Evolutionary conservation across 148 eudicot species (phyloP), one percentile per base, ranked within the genome.

Genomic region (Arctostaphylos glauca): DNA sequence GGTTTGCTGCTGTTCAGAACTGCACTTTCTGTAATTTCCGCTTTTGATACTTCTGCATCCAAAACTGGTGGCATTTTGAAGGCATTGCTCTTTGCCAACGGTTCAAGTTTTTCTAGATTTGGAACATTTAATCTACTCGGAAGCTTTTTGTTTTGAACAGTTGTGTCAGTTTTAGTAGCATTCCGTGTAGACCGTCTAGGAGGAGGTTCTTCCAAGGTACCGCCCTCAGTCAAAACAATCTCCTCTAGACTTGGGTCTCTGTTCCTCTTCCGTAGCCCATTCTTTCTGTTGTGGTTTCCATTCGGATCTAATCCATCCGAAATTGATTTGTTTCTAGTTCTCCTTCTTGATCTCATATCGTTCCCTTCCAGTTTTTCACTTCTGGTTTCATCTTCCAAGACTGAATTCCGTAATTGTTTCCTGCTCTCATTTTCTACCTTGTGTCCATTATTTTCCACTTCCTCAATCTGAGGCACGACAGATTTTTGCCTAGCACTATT

Each of bases 401-500:
- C 15, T 59, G 62, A 62, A 23, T 41, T 5, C 62, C 53, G 75
- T 6, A 31, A 82, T 41, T 9, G 3, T 53, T 48, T 47, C n/a
- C 54, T 74, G 43, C 54, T 31, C 77, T 85, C 73, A 72, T 82
- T 82, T 82, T 71, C 87, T 74, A 64, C 52, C 74, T 18, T 62
- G 70, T 44, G 23, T 50, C 41, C 80, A 62, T 43, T 66, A 56
- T 54, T 48, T 44, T 12, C 47, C 13, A 2, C 62, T 38, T 60
- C 66, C 43, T 83, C 85, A 67, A 21, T 55, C 68, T 44, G 76
- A 31, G 43, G 77, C 74, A 67, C 18, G 13, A 76, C 84, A 80
- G 81, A 72, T 46, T 76, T 83, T 76, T 83, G 56, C 64, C 86
- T 78, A 14, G 77, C 81, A 77, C 82, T 80, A 70, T 23, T 48